Evolutionary conservation across 2,329 filamentous ascomycete genomes (phyloP).

Genomic region (Epichloe coenophiala): DNA sequence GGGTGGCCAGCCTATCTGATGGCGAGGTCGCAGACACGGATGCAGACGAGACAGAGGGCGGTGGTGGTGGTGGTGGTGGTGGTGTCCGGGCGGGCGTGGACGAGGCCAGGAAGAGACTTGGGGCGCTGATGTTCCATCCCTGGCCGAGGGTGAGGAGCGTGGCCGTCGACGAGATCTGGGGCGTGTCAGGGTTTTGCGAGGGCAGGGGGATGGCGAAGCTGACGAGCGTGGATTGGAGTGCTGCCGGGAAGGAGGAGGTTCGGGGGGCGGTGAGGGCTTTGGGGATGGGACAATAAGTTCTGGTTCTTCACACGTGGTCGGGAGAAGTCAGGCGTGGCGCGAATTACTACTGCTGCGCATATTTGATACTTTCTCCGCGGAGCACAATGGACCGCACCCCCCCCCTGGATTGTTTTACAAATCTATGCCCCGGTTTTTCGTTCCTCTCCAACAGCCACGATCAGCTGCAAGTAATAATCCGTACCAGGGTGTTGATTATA

Average conservation of each 20-base stretch:
- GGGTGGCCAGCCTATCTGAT: conserved; percentile 38
- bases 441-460: too few relatives aligned
- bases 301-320: too few relatives aligned
- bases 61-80: neutral
- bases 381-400: too few relatives aligned
- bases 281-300: conserved; percentile 19
- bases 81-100: conserved; percentile 23
- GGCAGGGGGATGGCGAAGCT: conserved; percentile 20
- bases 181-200: conserved; percentile 20
- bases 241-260: conserved; percentile 34
- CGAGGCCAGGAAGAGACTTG: conserved; percentile 53
- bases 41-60: neutral
- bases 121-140: conserved; percentile 63
- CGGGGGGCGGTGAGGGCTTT: conserved; percentile 29
- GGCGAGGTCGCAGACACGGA: conserved; percentile 13
- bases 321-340: too few relatives aligned
- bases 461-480: too few relatives aligned
- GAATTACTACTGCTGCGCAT: too few relatives aligned
- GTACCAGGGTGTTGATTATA: too few relatives aligned
- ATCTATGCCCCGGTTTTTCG: too few relatives aligned
- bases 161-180: conserved; percentile 49
- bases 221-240: conserved; percentile 44
- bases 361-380: too few relatives aligned
- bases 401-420: too few relatives aligned
- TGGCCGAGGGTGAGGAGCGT: conserved; percentile 59